These are phyloP conservation scores for Aspergillus amoenus DNA, from an alignment of 2,329 filamentous ascomycete genomes.

Conservation along the genomic window DNA sequence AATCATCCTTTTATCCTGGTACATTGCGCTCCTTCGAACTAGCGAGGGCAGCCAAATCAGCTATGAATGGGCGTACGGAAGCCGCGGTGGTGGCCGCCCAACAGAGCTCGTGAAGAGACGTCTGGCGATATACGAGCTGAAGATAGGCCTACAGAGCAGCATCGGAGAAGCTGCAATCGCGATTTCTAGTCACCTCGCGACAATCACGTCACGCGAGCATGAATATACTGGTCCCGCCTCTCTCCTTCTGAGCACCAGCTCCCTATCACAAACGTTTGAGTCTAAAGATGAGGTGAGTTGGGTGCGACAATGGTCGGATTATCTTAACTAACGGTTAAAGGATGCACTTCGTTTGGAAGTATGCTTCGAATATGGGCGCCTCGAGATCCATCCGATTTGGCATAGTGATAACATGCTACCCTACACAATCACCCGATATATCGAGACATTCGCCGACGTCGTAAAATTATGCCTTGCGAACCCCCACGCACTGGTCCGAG, in stretches of 20 bases:
- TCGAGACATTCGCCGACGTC: conserved; percentile 45
- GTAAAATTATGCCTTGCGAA: conserved; percentile 36
- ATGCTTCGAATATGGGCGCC: conserved; percentile 21
- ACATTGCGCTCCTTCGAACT: conserved; percentile 45
- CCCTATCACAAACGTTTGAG: conserved; percentile 20
- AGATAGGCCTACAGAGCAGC: conserved; percentile 32
- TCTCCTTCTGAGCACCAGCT: conserved; percentile 26
- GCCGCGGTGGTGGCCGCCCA: conserved; percentile 11
- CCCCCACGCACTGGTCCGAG: conserved; percentile 29
- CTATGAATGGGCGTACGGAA: conserved; percentile 43
- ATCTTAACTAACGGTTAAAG: conserved; percentile 20
- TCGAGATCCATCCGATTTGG: conserved; percentile 46
- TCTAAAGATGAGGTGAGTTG: conserved; percentile 24
- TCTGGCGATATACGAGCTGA: conserved; percentile 34
- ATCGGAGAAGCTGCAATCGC: conserved; percentile 26
- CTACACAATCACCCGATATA: conserved; percentile 45
- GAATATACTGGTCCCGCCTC: neutral
- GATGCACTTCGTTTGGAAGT: conserved; percentile 34
- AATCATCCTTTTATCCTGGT: conserved; percentile 45
- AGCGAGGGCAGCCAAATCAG: conserved; percentile 38
- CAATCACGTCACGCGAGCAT: conserved; percentile 3
- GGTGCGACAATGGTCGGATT: neutral
- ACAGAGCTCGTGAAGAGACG: conserved; percentile 16
- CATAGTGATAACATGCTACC: conserved; percentile 41
- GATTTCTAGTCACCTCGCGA: conserved; percentile 27